Conservation (phyloP, 306 rosid species). For the Hylodesmum podocarpum region DNA sequence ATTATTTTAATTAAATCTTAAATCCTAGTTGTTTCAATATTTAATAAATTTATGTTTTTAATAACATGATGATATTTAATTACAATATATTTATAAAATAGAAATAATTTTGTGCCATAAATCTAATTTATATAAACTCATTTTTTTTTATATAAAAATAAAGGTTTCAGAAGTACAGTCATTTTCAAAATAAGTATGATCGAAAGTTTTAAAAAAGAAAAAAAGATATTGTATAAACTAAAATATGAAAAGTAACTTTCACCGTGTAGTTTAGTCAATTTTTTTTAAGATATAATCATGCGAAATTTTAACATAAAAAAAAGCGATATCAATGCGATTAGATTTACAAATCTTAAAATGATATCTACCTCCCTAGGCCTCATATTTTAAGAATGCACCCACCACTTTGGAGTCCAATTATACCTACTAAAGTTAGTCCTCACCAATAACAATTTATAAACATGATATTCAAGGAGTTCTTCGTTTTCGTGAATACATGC, state of each 20-base stretch:
- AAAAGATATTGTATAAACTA: not conserved
- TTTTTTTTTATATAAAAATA: no score
- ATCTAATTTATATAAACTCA: no score
- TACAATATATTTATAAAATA: no score
- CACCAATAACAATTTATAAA: not conserved
- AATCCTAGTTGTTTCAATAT: not conserved
- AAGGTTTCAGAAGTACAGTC: no score
- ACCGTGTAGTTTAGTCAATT: not conserved
- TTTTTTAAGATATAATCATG: not conserved
- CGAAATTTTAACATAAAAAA: not conserved
- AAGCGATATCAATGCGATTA: not conserved
- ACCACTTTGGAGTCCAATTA: slow-evolving; percentile 36
- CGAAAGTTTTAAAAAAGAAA: not conserved
- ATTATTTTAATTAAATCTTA: not conserved
- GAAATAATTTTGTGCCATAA: no score
- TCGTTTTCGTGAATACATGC: not conserved
- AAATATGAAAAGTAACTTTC: not conserved
- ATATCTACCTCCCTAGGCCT: slow-evolving; percentile 41
- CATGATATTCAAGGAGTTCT: not conserved
- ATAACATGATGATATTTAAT: not conserved
- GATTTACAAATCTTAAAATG: slow-evolving; percentile 39
- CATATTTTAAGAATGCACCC: slow-evolving; percentile 40
- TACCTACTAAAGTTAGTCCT: slow-evolving; percentile 27
- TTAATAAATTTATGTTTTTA: not conserved
- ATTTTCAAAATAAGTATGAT: not conserved